Conservation (phyloP, 1,284 basidiomycete species). For the Trichosporon coremiiforme region DNA sequence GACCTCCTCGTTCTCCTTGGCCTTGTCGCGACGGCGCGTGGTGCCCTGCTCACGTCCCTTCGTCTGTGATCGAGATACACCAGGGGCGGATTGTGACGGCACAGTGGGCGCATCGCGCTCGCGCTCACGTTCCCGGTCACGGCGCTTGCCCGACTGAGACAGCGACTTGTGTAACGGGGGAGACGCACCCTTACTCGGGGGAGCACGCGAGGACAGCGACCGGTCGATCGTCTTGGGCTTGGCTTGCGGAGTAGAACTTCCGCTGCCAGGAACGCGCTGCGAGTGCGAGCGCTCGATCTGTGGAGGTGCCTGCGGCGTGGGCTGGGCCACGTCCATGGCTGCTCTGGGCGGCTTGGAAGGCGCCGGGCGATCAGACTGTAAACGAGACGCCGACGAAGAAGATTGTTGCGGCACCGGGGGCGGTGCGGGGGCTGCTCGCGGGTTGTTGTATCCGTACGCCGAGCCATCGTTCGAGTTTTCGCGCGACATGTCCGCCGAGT, state of each 20-base stretch:
- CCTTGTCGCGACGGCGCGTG: constrained; percentile 81
- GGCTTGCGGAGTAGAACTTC: constrained; percentile 38
- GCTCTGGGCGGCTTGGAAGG: constrained; percentile 25
- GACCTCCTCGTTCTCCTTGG: constrained; percentile 84
- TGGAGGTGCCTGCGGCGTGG: not conserved
- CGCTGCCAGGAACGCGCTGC: constrained; percentile 27
- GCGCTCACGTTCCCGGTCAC: constrained; percentile 26
- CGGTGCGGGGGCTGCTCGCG: constrained; percentile 29
- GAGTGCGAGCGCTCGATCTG: constrained; percentile 28
- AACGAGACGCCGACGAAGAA: not conserved
- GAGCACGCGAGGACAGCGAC: constrained; percentile 58
- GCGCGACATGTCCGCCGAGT: constrained; percentile 47
- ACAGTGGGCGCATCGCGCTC: constrained; percentile 37
- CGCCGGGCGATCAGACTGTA: constrained; percentile 31
- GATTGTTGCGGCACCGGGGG: constrained; percentile 22
- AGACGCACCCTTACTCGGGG: constrained; percentile 35
- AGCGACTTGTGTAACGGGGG: constrained; percentile 49
- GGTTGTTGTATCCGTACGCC: constrained; percentile 25
- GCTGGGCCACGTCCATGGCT: constrained; percentile 10
- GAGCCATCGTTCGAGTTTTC: constrained; percentile 47
- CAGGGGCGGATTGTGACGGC: constrained; percentile 24
- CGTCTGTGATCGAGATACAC: constrained; percentile 28
- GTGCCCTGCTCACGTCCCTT: constrained; percentile 55
- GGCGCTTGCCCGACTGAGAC: constrained; percentile 42
- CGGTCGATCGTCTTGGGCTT: constrained; percentile 46